Evolutionary conservation across 2,329 filamentous ascomycete genomes (phyloP), one percentile per base, ranked within the genome.

Genomic region (Fusarium beomiforme): DNA sequence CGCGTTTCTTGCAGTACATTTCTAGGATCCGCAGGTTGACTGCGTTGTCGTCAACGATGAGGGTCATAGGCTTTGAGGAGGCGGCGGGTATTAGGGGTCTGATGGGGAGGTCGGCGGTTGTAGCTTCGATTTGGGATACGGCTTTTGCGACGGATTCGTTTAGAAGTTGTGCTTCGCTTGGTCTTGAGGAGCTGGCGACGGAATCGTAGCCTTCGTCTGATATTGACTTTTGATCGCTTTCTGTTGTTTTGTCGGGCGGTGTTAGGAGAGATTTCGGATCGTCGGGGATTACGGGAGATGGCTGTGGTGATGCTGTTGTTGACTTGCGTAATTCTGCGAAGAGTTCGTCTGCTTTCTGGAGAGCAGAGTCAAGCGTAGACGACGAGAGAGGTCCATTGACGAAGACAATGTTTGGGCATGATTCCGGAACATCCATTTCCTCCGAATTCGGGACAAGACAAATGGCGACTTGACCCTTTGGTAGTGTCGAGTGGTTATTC

Each of bases 21-120:
- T 81, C 78, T 31, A 86, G 70, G 29, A 86, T 84, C 23, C 84
- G 83, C 1, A 86, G 79, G 24, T 86, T 86, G 59, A 86, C 82
- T 5, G 81, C 59, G 47, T 86, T 86, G 64, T 86, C 85, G 65
- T 86, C 85, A 0, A 85, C 84, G 2, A 86, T 74, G 0, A 86
- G 78, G 0, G 76, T 76, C 19, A 60, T 59, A 5, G 78, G 78
- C 1, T 59, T 71, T 8, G 65, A n/a, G 10, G 59, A 23, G 8
- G 14, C 29, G 17, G 49, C 37, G 1, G 55, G 29, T 3, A 36
- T 12, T 16, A 39, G n/a, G 12, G 29, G 34, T 56, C 14, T 50
- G 33, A 29, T 12, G 6, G 36, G 43, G 2, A 43, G 26, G 3
- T 26, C 29, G 14, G 51, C 46, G 1, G 50, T 21, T 14, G 23